phyloP scores from a whole-genome alignment of 345 rosid genomes.

The Mallotus nudiflorus region DNA sequence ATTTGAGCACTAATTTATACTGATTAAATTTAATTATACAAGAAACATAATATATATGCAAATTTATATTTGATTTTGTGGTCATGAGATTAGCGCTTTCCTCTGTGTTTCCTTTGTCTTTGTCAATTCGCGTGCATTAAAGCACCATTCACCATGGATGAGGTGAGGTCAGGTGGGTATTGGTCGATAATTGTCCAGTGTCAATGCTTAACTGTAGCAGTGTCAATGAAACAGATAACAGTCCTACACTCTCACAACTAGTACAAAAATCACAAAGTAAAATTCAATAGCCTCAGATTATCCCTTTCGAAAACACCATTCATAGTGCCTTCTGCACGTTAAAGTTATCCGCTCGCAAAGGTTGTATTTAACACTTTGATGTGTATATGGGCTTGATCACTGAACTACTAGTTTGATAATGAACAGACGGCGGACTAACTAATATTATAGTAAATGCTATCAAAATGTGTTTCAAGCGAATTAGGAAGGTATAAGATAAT shows the following conservation, averaged over 20 bases:
- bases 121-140: background rate
- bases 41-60: too few relatives aligned
- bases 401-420: background rate
- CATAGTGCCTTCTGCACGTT: background rate
- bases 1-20: too few relatives aligned
- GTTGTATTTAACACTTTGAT: too few relatives aligned
- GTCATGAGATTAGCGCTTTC: background rate
- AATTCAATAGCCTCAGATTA: background rate
- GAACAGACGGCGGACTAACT: too few relatives aligned
- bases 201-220: background rate
- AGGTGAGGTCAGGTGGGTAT: background rate
- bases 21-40: too few relatives aligned
- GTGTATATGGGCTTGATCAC: too few relatives aligned
- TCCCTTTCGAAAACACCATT: background rate
- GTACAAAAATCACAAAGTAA: background rate
- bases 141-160: background rate
- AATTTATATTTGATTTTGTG: background rate
- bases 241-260: background rate
- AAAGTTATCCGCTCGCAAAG: too few relatives aligned
- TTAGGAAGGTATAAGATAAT: too few relatives aligned
- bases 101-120: background rate
- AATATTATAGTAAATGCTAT: background rate
- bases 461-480: too few relatives aligned
- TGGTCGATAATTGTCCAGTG: background rate
- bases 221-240: conserved; percentile 8